Percentiles rank a stretch among this genome's conserved stretches.
Evolutionary conservation across 257 asterid genomes (phyloP).

Genomic region (Petunia axillaris): DNA sequence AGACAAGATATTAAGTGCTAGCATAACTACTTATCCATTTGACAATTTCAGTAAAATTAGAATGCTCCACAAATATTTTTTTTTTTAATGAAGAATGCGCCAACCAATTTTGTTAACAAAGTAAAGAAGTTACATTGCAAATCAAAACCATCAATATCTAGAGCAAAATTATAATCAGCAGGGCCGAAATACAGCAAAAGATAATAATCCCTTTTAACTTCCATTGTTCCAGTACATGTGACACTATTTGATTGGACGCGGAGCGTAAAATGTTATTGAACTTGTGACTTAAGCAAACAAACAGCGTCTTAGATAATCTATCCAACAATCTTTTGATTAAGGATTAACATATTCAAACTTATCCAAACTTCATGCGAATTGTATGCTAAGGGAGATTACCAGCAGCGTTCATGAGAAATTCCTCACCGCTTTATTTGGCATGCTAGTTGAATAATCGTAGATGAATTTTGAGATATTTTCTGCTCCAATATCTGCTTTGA

Average conservation of each 20-base stretch:
- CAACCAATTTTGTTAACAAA: background rate
- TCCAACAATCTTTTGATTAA: background rate
- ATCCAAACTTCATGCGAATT: conserved; percentile 17
- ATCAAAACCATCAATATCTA: background rate
- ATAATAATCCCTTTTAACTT: background rate
- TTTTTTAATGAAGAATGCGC: too few relatives aligned
- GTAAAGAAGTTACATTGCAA: background rate
- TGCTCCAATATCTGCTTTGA: conserved; percentile 56
- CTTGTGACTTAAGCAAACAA: conserved; percentile 16
- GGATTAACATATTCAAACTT: conserved; percentile 1
- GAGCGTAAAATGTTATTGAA: background rate
- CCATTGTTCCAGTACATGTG: conserved; percentile 10
- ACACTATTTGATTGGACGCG: background rate
- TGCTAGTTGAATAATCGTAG: conserved; percentile 55
- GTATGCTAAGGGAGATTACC: conserved; percentile 45
- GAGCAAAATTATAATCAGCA: background rate
- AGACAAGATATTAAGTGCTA: background rate
- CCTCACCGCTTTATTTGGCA: conserved; percentile 75
- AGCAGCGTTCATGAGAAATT: conserved; percentile 58
- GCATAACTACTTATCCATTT: conserved; percentile 1
- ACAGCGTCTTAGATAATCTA: conserved; percentile 21
- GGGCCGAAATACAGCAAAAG: background rate
- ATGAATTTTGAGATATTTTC: conserved; percentile 65
- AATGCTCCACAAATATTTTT: too few relatives aligned
- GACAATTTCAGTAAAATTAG: background rate